Evolutionary conservation across 768 basidiomycete species (phyloP), one percentile per base, ranked within the genome.

Genomic region (Boletus sp.): DNA sequence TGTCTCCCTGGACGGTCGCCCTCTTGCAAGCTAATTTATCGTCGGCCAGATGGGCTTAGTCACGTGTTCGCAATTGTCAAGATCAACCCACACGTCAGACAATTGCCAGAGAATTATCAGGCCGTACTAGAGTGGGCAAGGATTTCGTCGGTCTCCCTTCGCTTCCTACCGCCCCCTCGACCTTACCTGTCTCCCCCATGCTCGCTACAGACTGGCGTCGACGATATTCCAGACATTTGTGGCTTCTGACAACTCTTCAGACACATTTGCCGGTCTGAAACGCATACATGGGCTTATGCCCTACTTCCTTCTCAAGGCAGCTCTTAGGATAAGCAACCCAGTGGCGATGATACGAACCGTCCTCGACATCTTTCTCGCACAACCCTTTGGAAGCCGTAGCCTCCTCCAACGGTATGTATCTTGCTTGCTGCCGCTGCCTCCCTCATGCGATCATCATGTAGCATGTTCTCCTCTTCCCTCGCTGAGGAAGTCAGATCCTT

Each of bases 201-300:
- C 51, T 63, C 50, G 39, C 48, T 52, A 41, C 57, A 98, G 95
- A 36, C 78, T 98, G 61, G 97, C 97, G 0, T 96, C 97, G 6
- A 95, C 97, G 3, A 87, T 98, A 40, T 99, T 98, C 70, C 95
- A 98, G 62, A 87, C 90, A 37, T 95, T 94, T 64, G 84, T 97
- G 32, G 97, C 97, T 0, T 84, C 94, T 20, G 97, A 99, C 71
- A 87, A 87, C 57, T 89, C 94, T 6, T 94, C 94, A 6, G 91
- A 96, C 63, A 89, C 87, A 5, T 89, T 98, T 64, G 80, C 92
- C 14, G 82, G 85, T 56, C 74, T 99, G 57, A 98, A 98, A 76
- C 83, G 95, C 47, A 83, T 97, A 42, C 97, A 99, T 68, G 94
- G 94, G 1, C 75, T 96, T 50, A 97, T 98, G 92, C 97, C 97